These are phyloP conservation scores for Sisymbrium irio DNA, from an alignment of 345 rosid genomes.

Conservation along the genomic window DNA sequence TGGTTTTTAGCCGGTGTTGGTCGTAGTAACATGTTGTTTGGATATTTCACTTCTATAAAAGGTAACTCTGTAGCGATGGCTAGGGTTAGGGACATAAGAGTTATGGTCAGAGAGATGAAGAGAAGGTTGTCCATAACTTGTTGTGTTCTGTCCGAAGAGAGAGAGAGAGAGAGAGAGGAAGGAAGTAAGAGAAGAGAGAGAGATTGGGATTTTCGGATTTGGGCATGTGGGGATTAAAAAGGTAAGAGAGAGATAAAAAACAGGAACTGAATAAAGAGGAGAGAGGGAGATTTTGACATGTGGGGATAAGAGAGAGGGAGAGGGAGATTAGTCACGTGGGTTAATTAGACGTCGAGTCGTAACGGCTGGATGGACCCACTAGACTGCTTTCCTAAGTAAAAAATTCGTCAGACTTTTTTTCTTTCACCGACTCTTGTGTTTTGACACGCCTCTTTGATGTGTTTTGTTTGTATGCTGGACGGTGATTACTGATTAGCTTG, in stretches of 20 bases:
- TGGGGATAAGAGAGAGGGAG: neutral
- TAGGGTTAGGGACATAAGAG: neutral
- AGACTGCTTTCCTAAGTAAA: neutral
- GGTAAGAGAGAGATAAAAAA: neutral
- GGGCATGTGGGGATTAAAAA: constrained; percentile 17
- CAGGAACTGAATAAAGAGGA: neutral
- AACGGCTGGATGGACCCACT: constrained; percentile 16
- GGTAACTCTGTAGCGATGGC: constrained; percentile 19
- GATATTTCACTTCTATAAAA: constrained; percentile 18
- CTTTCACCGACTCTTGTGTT: neutral
- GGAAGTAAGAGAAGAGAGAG: neutral
- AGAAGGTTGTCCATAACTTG: constrained; percentile 22
- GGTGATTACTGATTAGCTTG: neutral
- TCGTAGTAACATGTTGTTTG: constrained; percentile 3
- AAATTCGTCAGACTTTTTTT: neutral
- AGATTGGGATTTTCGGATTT: neutral
- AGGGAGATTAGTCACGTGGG: constrained; percentile 24
- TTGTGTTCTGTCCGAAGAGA: neutral
- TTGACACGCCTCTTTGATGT: neutral
- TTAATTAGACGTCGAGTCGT: constrained; percentile 14
- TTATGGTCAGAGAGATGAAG: constrained; percentile 1
- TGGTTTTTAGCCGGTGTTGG: constrained; percentile 21
- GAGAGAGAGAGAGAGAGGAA: constrained; percentile 2
- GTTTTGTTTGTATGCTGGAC: neutral
- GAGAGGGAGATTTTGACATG: constrained; percentile 11